Conservation (phyloP, 768 basidiomycete species). For the Multifurca ochricompacta region DNA sequence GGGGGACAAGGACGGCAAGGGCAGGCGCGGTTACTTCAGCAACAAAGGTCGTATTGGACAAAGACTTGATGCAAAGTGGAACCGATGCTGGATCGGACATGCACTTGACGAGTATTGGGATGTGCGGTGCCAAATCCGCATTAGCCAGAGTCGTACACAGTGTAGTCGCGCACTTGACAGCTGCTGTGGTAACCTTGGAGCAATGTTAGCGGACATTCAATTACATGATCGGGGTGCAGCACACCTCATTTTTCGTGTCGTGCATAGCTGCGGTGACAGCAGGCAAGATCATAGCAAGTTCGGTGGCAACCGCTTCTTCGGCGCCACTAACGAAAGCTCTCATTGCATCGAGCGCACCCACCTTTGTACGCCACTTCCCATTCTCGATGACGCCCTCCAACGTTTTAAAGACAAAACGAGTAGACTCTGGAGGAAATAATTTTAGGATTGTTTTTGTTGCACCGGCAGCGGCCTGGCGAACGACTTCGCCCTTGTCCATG, state of each 20-base stretch:
- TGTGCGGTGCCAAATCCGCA: slow-evolving; percentile 85
- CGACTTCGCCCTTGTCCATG: slow-evolving; percentile 92
- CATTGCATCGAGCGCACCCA: slow-evolving; percentile 86
- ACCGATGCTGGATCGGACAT: slow-evolving; percentile 89
- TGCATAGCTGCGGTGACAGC: slow-evolving; percentile 89
- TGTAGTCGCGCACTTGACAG: slow-evolving; percentile 81
- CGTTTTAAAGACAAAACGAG: slow-evolving; percentile 54
- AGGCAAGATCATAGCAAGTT: slow-evolving; percentile 75
- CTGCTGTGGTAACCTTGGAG: slow-evolving; percentile 71
- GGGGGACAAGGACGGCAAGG: slow-evolving; percentile 89
- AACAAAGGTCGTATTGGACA: slow-evolving; percentile 93
- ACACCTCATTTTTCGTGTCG: slow-evolving; percentile 91
- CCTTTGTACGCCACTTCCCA: slow-evolving; percentile 92
- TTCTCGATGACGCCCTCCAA: slow-evolving; percentile 70
- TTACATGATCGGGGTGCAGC: slow-evolving; percentile 20
- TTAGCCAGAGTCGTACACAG: slow-evolving; percentile 90
- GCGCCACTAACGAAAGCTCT: slow-evolving; percentile 63
- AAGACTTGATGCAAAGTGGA: slow-evolving; percentile 86
- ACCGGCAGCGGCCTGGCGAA: slow-evolving; percentile 68
- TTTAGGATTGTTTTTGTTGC: slow-evolving; percentile 83
- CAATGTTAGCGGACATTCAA: slow-evolving; percentile 5
- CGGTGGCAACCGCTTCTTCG: slow-evolving; percentile 69
- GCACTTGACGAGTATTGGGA: slow-evolving; percentile 82
- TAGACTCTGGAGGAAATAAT: slow-evolving; percentile 75
- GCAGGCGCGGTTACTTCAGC: slow-evolving; percentile 97